These are phyloP conservation scores for Viola pubescens DNA, from an alignment of 441 rosid species.

Conservation along the genomic window DNA sequence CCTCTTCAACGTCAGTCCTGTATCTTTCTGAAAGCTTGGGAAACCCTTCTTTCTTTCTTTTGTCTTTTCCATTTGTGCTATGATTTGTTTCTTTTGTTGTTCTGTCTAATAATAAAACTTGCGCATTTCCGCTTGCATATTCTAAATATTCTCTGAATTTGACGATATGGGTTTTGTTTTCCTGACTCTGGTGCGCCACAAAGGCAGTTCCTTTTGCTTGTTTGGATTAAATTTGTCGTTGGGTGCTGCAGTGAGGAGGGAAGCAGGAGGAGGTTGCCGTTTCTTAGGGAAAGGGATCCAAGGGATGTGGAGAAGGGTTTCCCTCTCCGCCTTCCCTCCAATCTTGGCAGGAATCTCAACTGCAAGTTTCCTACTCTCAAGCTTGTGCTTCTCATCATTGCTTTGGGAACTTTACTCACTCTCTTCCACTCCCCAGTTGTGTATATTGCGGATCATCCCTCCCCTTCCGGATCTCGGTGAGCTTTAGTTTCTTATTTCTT, in stretches of 20 bases:
- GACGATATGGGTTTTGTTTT: too few relatives aligned
- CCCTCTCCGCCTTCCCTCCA: conserved; percentile 27
- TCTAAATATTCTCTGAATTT: too few relatives aligned
- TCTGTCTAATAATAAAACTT: neutral
- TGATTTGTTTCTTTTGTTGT: neutral
- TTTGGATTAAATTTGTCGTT: neutral
- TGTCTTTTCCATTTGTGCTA: neutral
- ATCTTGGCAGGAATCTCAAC: conserved; percentile 48
- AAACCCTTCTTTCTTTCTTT: neutral
- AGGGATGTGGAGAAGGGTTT: conserved; percentile 63
- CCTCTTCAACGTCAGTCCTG: conserved; percentile 36
- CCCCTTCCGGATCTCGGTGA: conserved; percentile 39
- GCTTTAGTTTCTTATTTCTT: conserved; percentile 6
- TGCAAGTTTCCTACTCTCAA: conserved; percentile 52
- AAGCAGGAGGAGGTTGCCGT: conserved; percentile 32
- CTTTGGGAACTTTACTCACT: conserved; percentile 53
- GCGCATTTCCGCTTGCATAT: neutral
- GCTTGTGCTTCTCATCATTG: conserved; percentile 42
- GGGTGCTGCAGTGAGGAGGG: conserved; percentile 39
- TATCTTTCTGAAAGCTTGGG: neutral
- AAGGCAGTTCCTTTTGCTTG: too few relatives aligned
- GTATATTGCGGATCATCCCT: conserved; percentile 51
- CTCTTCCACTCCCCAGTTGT: conserved; percentile 57
- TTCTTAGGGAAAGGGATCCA: conserved; percentile 36
- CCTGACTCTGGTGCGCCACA: too few relatives aligned